Percentiles rank a stretch among this genome's conserved stretches.
These are phyloP conservation scores for Euclidium syriacum DNA, from an alignment of 345 rosid species.

Conservation along the genomic window DNA sequence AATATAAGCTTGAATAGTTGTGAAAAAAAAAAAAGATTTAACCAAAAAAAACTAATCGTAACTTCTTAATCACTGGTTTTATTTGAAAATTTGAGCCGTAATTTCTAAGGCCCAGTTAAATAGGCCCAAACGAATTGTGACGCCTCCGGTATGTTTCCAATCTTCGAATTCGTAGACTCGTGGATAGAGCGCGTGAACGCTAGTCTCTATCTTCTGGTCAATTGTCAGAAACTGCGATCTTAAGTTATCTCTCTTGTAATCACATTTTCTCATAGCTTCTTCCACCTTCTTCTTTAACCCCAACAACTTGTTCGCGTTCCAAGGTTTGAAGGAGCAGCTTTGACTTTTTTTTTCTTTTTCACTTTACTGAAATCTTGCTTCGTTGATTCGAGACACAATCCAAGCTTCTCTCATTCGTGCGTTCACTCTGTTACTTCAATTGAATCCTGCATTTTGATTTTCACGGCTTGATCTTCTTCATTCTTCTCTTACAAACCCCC, in stretches of 20 bases:
- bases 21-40: too few species aligned
- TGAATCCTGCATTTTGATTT: neutral
- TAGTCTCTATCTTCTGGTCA: conserved; percentile 15
- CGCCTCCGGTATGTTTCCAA: too few species aligned
- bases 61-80: too few species aligned
- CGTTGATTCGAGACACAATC: neutral
- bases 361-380: neutral
- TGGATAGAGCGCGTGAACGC: conserved; percentile 8
- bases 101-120: too few species aligned
- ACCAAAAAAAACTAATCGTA: too few species aligned
- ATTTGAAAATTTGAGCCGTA: too few species aligned
- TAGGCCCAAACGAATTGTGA: too few species aligned
- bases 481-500: neutral
- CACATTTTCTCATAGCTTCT: conserved; percentile 6
- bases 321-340: conserved; percentile 10
- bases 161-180: conserved; percentile 2
- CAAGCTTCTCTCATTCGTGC: too few species aligned
- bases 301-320: neutral
- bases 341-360: too few species aligned
- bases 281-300: too few species aligned
- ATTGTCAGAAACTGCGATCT: conserved; percentile 1
- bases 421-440: neutral
- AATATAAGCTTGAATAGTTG: too few species aligned
- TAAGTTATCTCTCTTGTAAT: conserved; percentile 9
- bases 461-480: too few species aligned